A percentile compares a stretch with the other conserved stretches of the same genome.
Evolutionary conservation across 2,329 filamentous ascomycete genomes (phyloP).

Genomic region (Verticillium isaacii): DNA sequence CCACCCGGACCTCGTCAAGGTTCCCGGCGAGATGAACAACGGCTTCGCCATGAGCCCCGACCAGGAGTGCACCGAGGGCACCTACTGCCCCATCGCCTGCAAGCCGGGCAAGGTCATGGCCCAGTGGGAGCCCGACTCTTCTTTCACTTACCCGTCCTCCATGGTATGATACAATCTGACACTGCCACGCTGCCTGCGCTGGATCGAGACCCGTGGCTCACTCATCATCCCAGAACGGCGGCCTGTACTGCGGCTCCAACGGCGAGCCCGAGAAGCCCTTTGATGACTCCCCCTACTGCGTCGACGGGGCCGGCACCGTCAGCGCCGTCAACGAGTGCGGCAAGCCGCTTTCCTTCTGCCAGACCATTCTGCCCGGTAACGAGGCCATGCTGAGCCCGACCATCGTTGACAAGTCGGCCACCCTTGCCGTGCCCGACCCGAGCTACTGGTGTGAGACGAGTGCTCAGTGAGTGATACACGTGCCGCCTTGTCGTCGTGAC

Average conservation of each 20-base stretch:
- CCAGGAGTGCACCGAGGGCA: slow-evolving; percentile 60
- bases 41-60: slow-evolving; percentile 81
- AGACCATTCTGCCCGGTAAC: slow-evolving; percentile 65
- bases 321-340: slow-evolving; percentile 62
- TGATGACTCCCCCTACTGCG: slow-evolving; percentile 61
- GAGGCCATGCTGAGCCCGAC: slow-evolving; percentile 82
- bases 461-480: slow-evolving; percentile 59
- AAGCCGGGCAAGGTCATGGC: slow-evolving; percentile 70
- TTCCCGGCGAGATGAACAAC: slow-evolving; percentile 60
- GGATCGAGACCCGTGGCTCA: background rate
- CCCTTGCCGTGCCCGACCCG: slow-evolving; percentile 64
- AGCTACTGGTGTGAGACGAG: slow-evolving; percentile 69
- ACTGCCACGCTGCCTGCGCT: slow-evolving; percentile 1
- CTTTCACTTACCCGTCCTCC: slow-evolving; percentile 64
- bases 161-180: slow-evolving; percentile 46
- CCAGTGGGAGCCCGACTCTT: slow-evolving; percentile 71
- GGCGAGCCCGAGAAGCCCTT: slow-evolving; percentile 69
- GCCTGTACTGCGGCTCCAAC: slow-evolving; percentile 63
- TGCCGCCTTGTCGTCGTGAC: background rate
- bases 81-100: slow-evolving; percentile 74
- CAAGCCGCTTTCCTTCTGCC: slow-evolving; percentile 64
- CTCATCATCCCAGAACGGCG: slow-evolving; percentile 54
- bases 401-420: slow-evolving; percentile 50
- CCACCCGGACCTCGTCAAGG: slow-evolving; percentile 59
- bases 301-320: slow-evolving; percentile 61